Base-by-base conservation (phyloP, 371 early-diverging fungal genomes). In the Nematocida sp. region DNA sequence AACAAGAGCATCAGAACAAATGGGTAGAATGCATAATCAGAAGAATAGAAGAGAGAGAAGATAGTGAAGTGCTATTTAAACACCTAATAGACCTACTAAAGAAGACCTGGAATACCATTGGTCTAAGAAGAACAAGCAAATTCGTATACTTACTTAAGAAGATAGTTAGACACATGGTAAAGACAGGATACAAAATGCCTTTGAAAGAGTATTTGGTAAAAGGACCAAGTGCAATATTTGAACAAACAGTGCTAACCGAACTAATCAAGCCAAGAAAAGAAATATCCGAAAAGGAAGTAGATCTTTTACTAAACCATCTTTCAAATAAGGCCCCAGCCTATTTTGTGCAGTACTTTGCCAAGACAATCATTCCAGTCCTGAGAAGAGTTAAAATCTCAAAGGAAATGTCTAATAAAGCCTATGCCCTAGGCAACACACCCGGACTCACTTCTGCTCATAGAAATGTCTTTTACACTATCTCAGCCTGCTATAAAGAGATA, bases 221-320 rank as follows among this genome's bases (percentile, higher is more conserved):
- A 32, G 74, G 74, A 19, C 74, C 74, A 41, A 47, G 17, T 47
- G 58, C 74, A 25, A 31, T 17, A 23, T 70, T 21, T 32, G 74
- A 70, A 19, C 21, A 46, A 23, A 23, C 58, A 13, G 17, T 61
- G 2, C 57, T 70, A 61, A 11, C 38, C n/a, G 37, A 23, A 60
- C 34, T 46, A 21, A 31, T 70, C 9, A n/a, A 31, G 13, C 25
- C 51, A 51, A 47, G 25, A 34, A 55, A 34, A 41, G 46, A 41
- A 19, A 9, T 70, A 19, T 21, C 38, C 4, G 21, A 43, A 21
- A 29, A 60, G 41, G 74, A 70, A 29, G 25, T 29, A 17, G 40
- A 23, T 15, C 60, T 45, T 25, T 32, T 70, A 5, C 38, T 70
- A n/a, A 34, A 60, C 3, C 48, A 58, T 53, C 57, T 70, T 4